These are phyloP conservation scores for Spathaspora passalidarum DNA, from an alignment of 805 yeast species.

Conservation along the genomic window DNA sequence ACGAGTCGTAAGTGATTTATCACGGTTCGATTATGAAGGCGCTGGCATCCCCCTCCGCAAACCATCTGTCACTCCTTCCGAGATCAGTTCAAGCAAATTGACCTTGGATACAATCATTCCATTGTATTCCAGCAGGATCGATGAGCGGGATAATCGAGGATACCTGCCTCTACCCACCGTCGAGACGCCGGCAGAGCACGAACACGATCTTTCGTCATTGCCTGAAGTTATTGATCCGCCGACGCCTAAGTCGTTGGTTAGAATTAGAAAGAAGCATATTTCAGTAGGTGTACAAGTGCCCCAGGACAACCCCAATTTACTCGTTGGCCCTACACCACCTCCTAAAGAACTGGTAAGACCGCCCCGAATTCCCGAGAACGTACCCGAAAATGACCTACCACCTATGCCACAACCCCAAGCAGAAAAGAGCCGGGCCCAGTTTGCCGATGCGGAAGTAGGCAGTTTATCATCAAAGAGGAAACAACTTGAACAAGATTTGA, in stretches of 20 bases:
- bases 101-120: constrained; percentile 15
- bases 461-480: constrained; percentile 21
- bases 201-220: background rate
- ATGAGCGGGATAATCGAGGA: background rate
- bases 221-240: background rate
- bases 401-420: constrained; percentile 20
- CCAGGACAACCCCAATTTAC: background rate
- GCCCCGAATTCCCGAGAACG: background rate
- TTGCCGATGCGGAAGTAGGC: constrained; percentile 8
- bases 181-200: background rate
- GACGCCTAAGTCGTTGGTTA: background rate
- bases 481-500: constrained; percentile 24
- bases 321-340: constrained; percentile 7
- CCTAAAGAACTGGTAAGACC: constrained; percentile 1
- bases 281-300: constrained; percentile 6
- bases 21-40: constrained; percentile 31
- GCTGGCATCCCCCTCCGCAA: background rate
- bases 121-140: constrained; percentile 6
- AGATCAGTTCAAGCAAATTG: constrained; percentile 6
- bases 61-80: constrained; percentile 23
- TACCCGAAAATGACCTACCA: constrained; percentile 20
- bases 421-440: constrained; percentile 9
- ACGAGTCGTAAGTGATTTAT: constrained; percentile 28
- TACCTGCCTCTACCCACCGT: background rate
- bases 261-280: background rate